Percentiles rank a stretch among this genome's conserved stretches.
These are phyloP conservation scores for Lachancea sp. DNA, from an alignment of 805 yeast genomes.

Conservation along the genomic window DNA sequence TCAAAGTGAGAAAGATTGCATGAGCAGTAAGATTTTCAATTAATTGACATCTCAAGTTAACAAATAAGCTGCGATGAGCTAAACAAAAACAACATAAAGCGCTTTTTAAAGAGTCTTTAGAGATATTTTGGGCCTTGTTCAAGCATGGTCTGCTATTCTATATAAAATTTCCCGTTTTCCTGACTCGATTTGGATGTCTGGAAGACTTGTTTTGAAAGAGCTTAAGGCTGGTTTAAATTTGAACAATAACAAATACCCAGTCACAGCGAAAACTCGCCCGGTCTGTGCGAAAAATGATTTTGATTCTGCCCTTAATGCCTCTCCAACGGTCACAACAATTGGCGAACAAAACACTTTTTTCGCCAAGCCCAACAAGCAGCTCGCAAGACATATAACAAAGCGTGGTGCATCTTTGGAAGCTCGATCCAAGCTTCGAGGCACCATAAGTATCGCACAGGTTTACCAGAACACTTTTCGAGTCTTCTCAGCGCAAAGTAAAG, in stretches of 20 bases:
- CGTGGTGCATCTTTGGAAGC: neutral
- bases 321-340: neutral
- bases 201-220: conserved; percentile 4
- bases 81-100: neutral
- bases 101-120: too few relatives aligned
- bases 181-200: conserved; percentile 1
- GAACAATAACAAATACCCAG: neutral
- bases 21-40: neutral
- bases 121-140: neutral
- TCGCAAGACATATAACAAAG: neutral
- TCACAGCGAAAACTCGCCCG: conserved; percentile 1
- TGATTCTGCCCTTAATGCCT: neutral
- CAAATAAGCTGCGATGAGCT: neutral
- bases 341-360: neutral
- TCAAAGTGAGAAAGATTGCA: too few relatives aligned
- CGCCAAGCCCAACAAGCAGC: conserved; percentile 4
- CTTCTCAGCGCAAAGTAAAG: conserved; percentile 9
- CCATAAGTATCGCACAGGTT: conserved; percentile 8
- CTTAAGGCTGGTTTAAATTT: conserved; percentile 1
- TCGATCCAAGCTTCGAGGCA: conserved; percentile 7
- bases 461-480: conserved; percentile 7
- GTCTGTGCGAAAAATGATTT: neutral
- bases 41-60: neutral
- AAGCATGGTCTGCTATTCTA: neutral
- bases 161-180: neutral